Evolutionary conservation across 257 asterid genomes (phyloP), one percentile per base, ranked within the genome.

Genomic region (Henckelia pumila): DNA sequence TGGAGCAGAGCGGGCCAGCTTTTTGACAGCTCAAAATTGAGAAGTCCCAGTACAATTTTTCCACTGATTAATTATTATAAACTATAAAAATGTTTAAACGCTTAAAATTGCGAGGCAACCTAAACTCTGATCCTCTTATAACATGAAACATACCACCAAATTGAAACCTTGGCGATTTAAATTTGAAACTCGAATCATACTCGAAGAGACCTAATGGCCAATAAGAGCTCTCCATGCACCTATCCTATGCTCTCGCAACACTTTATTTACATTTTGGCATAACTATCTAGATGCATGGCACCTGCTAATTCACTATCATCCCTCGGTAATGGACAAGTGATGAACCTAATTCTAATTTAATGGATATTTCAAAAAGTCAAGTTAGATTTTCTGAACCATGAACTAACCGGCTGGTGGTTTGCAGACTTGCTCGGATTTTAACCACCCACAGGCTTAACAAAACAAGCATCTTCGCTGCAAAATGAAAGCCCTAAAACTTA

Each of bases 391-490:
- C 55, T 16, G n/a, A 40, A 14, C 52, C 55, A 47, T 47, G 55
- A 47, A 21, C 21, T 8, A 47, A 1, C 55, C 3, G 8, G 3
- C 33, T 63, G 4, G 67, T 63, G 4, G 67, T 16, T 63, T 37
- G 56, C 56, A 22, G 19, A 14, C 20, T 33, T 20, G 23, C 50
- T 52, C 17, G 49, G 29, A 24, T 37, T 24, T 63, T 29, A 37
- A 10, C 56, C 9, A 19, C 67, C 68, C 33, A 37, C 5, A n/a
- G 7, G 21, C 67, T 63, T 37, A 63, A 63, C 67, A 63, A 29
- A 63, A 16, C 56, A 37, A 33, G 35, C 55, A 8, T 16, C 71
- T 61, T 8, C 47, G 62, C 71, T 67, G 71, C 63, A 67, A 67
- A 53, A 56, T 25, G 47, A 56, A 35, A 40, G 14, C 16, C 55